Evolutionary conservation across 2,329 filamentous ascomycete species (phyloP), one percentile per base, ranked within the genome.

Genomic region (Epichloe gansuensis): DNA sequence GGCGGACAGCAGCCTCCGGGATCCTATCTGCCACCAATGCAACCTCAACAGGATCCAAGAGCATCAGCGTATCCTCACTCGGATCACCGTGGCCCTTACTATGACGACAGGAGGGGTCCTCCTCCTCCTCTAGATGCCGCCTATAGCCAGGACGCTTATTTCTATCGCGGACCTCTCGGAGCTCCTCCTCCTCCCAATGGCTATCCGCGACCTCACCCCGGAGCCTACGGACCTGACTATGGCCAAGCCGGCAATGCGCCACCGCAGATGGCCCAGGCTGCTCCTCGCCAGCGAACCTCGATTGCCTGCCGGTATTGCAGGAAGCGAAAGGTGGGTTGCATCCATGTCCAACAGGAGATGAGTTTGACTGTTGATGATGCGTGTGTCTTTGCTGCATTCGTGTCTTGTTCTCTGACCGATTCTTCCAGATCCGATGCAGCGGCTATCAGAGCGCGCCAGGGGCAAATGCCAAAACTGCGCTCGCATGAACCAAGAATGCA

Each of bases 401-500:
- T 31, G 28, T 31, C 8, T 31, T 31, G 8, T 9, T 9, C 28
- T 31, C 54, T 59, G 42, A 55, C 54, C 42, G 9, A 12, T 8
- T 7, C 4, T 23, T 42, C 17, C 54, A 81, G 78, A 82, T 82
- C 57, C 76, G 78, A 39, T 82, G 78, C 67, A 81, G 77, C 55
- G 78, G 78, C 31, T 81, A 81, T 56, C 74, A 78, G 54, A 80
- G 77, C 56, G 77, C 76, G 0, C 75, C 75, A 0, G 78, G 21
- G 78, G 78, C 11, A 80, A 81, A 57, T 82, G 78, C 58, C 74
- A 77, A 52, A 82, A 81, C 58, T 82, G 78, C 59, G 76, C 78
- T 41, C 77, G 80, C 56, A 80, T 81, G 67, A 78, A 78, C 48
- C 79, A 81, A 58, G 78, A 82, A 55, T 82, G 78, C 55, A 72